A percentile compares a stretch with the other conserved stretches of the same genome.
Conservation (phyloP, 192 early-diverging fungal species). For the Haplosporangium gracile region DNA sequence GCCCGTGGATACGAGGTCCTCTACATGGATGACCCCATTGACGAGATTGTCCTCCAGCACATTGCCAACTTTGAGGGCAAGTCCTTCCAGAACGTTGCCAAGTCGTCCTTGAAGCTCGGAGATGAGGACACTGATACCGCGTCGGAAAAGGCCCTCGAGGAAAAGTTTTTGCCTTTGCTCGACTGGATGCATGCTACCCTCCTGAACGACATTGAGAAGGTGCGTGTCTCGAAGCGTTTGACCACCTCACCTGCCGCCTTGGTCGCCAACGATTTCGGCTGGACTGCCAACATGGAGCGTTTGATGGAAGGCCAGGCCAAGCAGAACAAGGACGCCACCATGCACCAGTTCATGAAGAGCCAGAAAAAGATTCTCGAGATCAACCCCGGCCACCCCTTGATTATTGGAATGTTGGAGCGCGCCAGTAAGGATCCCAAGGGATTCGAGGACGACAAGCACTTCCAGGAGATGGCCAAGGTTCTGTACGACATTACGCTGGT, state of each 20-base stretch:
- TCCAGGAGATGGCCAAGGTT: constrained; percentile 63
- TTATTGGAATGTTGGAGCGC: constrained; percentile 65
- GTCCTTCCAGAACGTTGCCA: constrained; percentile 80
- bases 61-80: constrained; percentile 83
- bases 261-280: constrained; percentile 69
- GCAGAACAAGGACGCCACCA: constrained; percentile 61
- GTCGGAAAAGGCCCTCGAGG: constrained; percentile 62
- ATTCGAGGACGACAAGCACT: constrained; percentile 58
- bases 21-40: constrained; percentile 81
- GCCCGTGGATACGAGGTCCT: constrained; percentile 93
- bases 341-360: constrained; percentile 62
- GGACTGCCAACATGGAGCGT: constrained; percentile 75
- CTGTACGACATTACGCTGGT: constrained; percentile 76
- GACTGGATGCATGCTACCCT: constrained; percentile 69
- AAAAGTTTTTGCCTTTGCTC: constrained; percentile 64
- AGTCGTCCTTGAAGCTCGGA: constrained; percentile 76
- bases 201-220: constrained; percentile 67
- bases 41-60: constrained; percentile 83
- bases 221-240: constrained; percentile 80
- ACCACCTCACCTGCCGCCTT: constrained; percentile 85
- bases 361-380: constrained; percentile 80
- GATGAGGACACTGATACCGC: constrained; percentile 66
- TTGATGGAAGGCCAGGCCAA: constrained; percentile 69
- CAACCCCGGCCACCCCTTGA: constrained; percentile 76
- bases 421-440: constrained; percentile 56